Base-by-base conservation (phyloP, 2,329 filamentous ascomycete genomes). In the Neofusicoccum cordaticola region DNA sequence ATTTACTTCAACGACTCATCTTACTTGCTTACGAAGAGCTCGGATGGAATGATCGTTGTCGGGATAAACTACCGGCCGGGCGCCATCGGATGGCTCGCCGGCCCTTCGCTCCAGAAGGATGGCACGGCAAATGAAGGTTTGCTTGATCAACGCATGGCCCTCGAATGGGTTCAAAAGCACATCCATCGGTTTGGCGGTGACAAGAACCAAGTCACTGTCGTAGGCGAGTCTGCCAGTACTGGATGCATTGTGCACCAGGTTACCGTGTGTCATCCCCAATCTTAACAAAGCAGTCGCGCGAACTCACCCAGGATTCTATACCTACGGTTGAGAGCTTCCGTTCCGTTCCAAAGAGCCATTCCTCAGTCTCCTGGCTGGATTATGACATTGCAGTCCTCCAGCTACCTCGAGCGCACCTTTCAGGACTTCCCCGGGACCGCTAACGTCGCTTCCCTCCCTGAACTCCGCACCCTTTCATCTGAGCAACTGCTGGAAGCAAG, bases 41-140 rank as follows among this genome's bases (percentile, higher is more conserved):
- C 70, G 1, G 70, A 77, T 9, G 56, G 58, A n/a, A 72, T 84
- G 8, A 77, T 85, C 22, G 81, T 78, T 66, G 82, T 85, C 4
- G 71, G 79, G 2, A 52, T 82, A n/a, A 83, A 84, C 69, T 84
- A 83, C 67, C 74, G 81, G 13, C 72, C 83, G 0, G 81, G 81
- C 17, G 75, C 75, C 11, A 66, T 77, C 48, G 77, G 77, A 17
- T 79, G 69, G 65, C 66, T 68, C 39, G 67, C 71, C 8, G 77
- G 77, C 1, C 74, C 76, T 3, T 71, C 71, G 0, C 76, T 70
- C 62, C 71, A 75, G 47, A 70, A 76, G 56, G 76, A 74, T 22
- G 76, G 75, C 35, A 68, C 69, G 1, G 69, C 70, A 50, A 79
- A 79, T 56, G 62, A 73, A 13, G 76, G 70, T 0, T 65, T 79